Base-by-base conservation (phyloP, 306 rosid species). In the Senna tora region DNA sequence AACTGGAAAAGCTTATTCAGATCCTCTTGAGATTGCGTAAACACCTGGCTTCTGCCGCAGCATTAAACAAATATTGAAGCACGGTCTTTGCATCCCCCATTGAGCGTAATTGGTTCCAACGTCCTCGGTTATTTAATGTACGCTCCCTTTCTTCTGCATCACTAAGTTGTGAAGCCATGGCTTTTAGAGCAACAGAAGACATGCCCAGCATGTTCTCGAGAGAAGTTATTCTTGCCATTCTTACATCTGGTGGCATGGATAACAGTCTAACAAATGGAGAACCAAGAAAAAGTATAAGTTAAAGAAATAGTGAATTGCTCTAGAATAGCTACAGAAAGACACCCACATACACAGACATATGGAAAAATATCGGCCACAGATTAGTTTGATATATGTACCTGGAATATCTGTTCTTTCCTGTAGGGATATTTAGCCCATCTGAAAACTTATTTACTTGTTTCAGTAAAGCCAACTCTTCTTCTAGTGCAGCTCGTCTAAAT, bases 21-120 rank as follows among this genome's bases (percentile, higher is more conserved):
- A 57, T 69, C 64, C 59, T 42, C 67, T 56, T 22, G 51, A 50
- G 79, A 65, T 70, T 83, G 58, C 33, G 9, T 72, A 65, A 70
- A 67, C 67, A 90, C 96, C 96, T 90, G 74, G 93, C 77, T 70
- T 88, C 93, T 19, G 81, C 93, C 12, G 87, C 73, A 9, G 78
- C 79, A 63, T 83, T 79, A 75, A 90, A 88, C 84, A 88, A 73
- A 82, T 77, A 69, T 67, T 84, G 96, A 64, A 90, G 88, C 77
- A 86, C 80, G 67, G 71, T 81, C 85, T 90, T 90, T 54, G 93
- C 90, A 45, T 90, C 96, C 73, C 96, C 88, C 85, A 88, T 79
- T 68, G 92, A 79, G 77, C 96, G 96, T 59, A 88, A 71, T 77
- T 88, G 93, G 76, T 77, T 90, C 96, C 91, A 90, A 61, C 90